Conservation (phyloP, 306 rosid species). For the Dalbergia oliveri region DNA sequence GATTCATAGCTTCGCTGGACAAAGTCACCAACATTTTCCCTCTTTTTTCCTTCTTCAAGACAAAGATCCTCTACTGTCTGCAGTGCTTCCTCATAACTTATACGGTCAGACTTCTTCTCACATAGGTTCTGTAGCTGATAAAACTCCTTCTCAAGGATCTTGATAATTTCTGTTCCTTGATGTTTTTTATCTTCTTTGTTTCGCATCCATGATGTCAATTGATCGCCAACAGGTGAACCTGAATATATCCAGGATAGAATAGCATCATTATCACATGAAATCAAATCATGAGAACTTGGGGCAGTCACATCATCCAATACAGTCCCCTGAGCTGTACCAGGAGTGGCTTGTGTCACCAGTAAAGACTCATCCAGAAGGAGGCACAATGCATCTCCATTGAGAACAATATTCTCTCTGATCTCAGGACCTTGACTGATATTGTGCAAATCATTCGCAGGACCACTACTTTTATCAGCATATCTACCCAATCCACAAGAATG, state of each 20-base stretch:
- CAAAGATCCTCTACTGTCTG: constrained; percentile 88
- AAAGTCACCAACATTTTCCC: constrained; percentile 71
- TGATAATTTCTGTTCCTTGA: constrained; percentile 76
- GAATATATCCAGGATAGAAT: constrained; percentile 85
- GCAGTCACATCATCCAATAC: constrained; percentile 54
- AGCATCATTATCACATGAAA: constrained; percentile 55
- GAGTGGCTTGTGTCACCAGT: constrained; percentile 55
- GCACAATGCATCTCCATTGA: constrained; percentile 79
- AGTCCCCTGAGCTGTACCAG: constrained; percentile 51
- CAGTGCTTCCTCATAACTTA: constrained; percentile 81
- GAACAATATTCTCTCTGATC: constrained; percentile 79
- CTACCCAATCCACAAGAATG: constrained; percentile 83
- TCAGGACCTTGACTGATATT: constrained; percentile 58
- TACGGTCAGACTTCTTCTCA: constrained; percentile 82
- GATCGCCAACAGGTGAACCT: constrained; percentile 75
- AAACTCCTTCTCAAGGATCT: constrained; percentile 88
- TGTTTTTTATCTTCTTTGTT: constrained; percentile 75
- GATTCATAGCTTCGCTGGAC: constrained; percentile 75
- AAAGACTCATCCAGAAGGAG: constrained; percentile 81
- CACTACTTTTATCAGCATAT: constrained; percentile 66
- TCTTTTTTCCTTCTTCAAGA: constrained; percentile 82
- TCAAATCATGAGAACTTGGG: constrained; percentile 58
- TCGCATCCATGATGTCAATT: constrained; percentile 76
- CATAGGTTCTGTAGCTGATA: constrained; percentile 75
- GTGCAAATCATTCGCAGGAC: constrained; percentile 60